Conservation (phyloP, 345 rosid species). For the Rhizophora apiculata region DNA sequence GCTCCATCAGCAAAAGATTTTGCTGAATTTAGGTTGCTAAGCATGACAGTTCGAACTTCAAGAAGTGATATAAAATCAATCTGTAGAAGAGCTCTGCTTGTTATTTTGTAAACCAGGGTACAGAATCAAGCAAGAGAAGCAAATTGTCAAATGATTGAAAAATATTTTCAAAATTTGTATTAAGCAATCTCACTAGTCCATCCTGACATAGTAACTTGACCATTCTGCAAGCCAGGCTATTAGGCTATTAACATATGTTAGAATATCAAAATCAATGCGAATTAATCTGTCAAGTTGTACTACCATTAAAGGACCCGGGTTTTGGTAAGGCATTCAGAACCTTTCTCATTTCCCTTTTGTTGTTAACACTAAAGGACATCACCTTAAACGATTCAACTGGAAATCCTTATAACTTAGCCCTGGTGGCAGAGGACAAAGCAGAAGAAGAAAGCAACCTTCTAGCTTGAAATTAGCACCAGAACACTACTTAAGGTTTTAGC, state of each 20-base stretch:
- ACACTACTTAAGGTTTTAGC: too few species aligned
- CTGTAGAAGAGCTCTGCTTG: conserved; percentile 36
- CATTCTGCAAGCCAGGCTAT: background rate
- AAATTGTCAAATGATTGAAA: background rate
- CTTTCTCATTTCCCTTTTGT: background rate
- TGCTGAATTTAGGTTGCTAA: conserved; percentile 27
- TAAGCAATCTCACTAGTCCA: background rate
- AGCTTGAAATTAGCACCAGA: too few species aligned
- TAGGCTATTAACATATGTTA: background rate
- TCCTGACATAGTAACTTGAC: background rate
- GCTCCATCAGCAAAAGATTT: conserved; percentile 22
- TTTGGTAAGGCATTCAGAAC: too few species aligned
- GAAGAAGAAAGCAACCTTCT: too few species aligned
- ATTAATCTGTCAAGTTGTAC: too few species aligned
- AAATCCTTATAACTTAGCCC: background rate
- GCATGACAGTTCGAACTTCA: conserved; percentile 59
- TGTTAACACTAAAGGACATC: background rate
- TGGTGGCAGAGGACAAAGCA: too few species aligned
- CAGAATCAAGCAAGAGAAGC: conserved; percentile 5
- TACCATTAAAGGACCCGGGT: too few species aligned
- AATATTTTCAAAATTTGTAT: background rate
- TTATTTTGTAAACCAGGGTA: conserved; percentile 12
- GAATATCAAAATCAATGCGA: too few species aligned
- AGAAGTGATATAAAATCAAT: conserved; percentile 63
- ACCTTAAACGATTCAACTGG: background rate